phyloP scores from a whole-genome alignment of 179 eudicot genomes.

The Actinidia chinensis region DNA sequence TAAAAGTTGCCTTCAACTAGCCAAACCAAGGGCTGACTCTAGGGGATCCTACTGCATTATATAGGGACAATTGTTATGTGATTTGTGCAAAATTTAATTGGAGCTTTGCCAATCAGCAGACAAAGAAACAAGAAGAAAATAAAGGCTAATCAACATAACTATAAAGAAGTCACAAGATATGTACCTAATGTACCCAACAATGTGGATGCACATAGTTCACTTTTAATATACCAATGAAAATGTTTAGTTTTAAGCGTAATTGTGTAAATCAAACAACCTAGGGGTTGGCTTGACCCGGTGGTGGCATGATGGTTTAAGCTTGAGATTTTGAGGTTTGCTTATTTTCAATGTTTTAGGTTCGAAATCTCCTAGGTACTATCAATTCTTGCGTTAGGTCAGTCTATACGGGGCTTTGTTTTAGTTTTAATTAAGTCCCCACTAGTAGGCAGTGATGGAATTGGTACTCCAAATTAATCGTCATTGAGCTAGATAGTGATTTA shows the following conservation, averaged over 20 bases:
- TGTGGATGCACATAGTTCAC: neutral
- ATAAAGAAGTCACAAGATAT: neutral
- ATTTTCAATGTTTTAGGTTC: neutral
- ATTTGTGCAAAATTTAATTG: slow-evolving; percentile 4
- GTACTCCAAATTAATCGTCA: too few relatives aligned
- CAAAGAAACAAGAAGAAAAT: neutral
- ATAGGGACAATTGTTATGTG: neutral
- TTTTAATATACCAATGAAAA: too few relatives aligned
- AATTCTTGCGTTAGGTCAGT: too few relatives aligned
- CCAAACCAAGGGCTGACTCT: neutral
- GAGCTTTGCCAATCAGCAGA: slow-evolving; percentile 10
- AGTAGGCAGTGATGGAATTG: too few relatives aligned
- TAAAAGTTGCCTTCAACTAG: neutral
- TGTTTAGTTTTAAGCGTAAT: too few relatives aligned
- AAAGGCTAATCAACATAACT: too few relatives aligned
- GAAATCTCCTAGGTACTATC: too few relatives aligned
- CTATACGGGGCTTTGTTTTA: too few relatives aligned
- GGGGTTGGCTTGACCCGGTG: neutral
- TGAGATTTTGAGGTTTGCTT: neutral
- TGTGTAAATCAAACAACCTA: neutral
- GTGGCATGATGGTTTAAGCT: neutral
- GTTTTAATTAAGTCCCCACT: too few relatives aligned
- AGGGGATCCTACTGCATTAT: neutral
- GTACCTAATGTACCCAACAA: slow-evolving; percentile 4
- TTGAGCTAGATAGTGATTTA: too few relatives aligned